These are phyloP conservation scores for Trypanosoma scelopori DNA, from an alignment of 208 protist species.

Conservation along the genomic window DNA sequence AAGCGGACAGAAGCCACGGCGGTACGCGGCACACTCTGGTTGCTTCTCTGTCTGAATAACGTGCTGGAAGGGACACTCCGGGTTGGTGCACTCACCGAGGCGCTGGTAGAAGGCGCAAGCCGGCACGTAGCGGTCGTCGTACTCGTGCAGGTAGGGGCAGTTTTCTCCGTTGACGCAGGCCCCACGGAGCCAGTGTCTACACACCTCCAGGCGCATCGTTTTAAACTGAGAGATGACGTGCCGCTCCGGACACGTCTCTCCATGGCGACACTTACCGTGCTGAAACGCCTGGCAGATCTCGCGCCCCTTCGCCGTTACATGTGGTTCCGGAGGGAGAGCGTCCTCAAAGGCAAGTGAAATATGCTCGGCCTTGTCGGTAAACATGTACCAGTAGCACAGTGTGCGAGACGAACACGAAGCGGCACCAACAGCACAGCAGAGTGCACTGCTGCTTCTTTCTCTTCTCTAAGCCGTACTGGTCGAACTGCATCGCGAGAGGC, in stretches of 20 bases:
- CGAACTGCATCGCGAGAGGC: not conserved
- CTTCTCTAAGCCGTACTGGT: not conserved
- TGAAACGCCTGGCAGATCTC: constrained; percentile 95
- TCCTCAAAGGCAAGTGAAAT: constrained; percentile 79
- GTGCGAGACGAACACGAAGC: too few relatives aligned
- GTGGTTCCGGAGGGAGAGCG: constrained; percentile 63
- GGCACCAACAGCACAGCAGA: not conserved
- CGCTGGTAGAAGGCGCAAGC: constrained; percentile 96
- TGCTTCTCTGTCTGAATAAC: constrained; percentile 77
- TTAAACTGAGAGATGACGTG: constrained; percentile 83
- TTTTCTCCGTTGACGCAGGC: constrained; percentile 96
- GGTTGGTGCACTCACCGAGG: constrained; percentile 95
- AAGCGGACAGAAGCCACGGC: constrained; percentile 91
- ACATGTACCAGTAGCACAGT: constrained; percentile 32
- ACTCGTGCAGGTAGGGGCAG: constrained; percentile 97
- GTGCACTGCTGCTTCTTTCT: not conserved
- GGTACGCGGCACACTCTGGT: constrained; percentile 87
- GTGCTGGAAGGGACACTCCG: constrained; percentile 96
- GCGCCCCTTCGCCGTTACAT: constrained; percentile 74
- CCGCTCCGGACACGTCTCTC: constrained; percentile 92
- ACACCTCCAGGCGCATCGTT: constrained; percentile 88
- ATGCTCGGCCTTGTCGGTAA: constrained; percentile 62
- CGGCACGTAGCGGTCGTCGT: constrained; percentile 94
- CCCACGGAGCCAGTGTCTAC: constrained; percentile 97
- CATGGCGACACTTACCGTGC: constrained; percentile 92